Evolutionary conservation across 768 basidiomycete genomes (phyloP), one percentile per base, ranked within the genome.

Genomic region (Dendrothele bispora): DNA sequence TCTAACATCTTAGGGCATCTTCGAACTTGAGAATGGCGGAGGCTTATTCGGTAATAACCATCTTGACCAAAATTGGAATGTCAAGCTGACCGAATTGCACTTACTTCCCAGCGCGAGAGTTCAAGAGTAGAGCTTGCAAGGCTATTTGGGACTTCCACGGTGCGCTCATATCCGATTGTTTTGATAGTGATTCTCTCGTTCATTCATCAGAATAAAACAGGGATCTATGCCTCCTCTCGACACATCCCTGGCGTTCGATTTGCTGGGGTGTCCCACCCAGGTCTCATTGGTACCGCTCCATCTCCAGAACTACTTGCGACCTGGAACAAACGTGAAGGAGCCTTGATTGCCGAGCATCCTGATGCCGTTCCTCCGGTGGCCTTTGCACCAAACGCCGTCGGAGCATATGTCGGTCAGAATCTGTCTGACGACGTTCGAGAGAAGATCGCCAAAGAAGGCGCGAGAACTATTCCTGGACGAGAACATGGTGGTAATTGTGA

Each of bases 401-500:
- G 84, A 1, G 77, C 82, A 5, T 83, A 89, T 55, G 78, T 90
- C 11, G 88, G 88, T 3, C 84, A 88, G 59, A 82, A 84, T 32
- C 52, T 88, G 3, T 55, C 65, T 10, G 57, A 65, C 1, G 69
- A 75, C 3, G 59, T 84, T 2, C 58, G 61, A 40, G 69, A 72
- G 51, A 83, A 77, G 70, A 79, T 91, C 47, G 69, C 70, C 10
- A 59, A 55, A 25, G 86, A 91, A 53, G 88, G 88, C 18, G 86
- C 87, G 30, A 72, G 88, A 51, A 89, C 88, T 0, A 71, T 87
- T 35, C 88, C 88, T 6, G 85, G 83, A 12, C 63, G 88, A n/a
- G 87, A 91, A 60, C 86, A 89, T 61, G 87, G 88, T 15, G 88
- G 88, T 24, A 86, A 87, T 50, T 86, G 84, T 57, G 84, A 87